These are phyloP conservation scores for Ogataea paradorogensis DNA, from an alignment of 805 yeast genomes.

Conservation along the genomic window DNA sequence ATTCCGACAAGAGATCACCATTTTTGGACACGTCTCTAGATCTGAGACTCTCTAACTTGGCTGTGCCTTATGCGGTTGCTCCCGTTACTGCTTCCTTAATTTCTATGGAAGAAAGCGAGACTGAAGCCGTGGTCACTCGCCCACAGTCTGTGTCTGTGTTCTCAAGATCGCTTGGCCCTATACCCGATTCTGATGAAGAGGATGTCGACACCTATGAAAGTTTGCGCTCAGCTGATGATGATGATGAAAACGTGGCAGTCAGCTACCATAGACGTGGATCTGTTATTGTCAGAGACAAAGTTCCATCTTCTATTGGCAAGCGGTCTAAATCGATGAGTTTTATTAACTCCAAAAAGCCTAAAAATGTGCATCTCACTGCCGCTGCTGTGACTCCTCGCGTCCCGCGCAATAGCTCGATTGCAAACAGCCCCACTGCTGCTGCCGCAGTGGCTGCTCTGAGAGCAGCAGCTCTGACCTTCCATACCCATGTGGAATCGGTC, in stretches of 20 bases:
- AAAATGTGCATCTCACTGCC: slow-evolving; percentile 52
- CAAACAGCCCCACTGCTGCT: slow-evolving; percentile 60
- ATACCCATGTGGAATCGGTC: slow-evolving; percentile 37
- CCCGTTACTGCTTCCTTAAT: slow-evolving; percentile 67
- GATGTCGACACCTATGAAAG: slow-evolving; percentile 40
- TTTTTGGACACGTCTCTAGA: slow-evolving; percentile 33
- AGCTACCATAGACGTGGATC: slow-evolving; percentile 32
- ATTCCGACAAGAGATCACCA: slow-evolving; percentile 24
- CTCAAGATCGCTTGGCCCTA: slow-evolving; percentile 5
- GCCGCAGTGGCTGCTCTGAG: slow-evolving; percentile 75
- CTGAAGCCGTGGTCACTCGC: slow-evolving; percentile 1
- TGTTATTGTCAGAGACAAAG: slow-evolving; percentile 37
- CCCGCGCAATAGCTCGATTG: slow-evolving; percentile 52
- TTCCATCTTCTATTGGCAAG: slow-evolving; percentile 41
- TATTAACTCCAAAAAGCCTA: slow-evolving; percentile 49
- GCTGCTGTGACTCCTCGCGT: slow-evolving; percentile 84
- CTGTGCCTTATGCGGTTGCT: slow-evolving; percentile 71
- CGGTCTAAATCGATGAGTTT: slow-evolving; percentile 67
- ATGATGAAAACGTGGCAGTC: slow-evolving; percentile 35
- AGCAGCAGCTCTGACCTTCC: slow-evolving; percentile 33
- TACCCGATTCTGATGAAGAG: slow-evolving; percentile 37
- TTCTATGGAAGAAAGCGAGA: slow-evolving; percentile 7
- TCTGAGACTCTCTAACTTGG: slow-evolving; percentile 34
- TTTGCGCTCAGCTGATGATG: slow-evolving; percentile 32
- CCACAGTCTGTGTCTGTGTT: slow-evolving; percentile 6